These are phyloP conservation scores for Diplotaxis tenuifolia DNA, from an alignment of 345 rosid species.

Conservation along the genomic window DNA sequence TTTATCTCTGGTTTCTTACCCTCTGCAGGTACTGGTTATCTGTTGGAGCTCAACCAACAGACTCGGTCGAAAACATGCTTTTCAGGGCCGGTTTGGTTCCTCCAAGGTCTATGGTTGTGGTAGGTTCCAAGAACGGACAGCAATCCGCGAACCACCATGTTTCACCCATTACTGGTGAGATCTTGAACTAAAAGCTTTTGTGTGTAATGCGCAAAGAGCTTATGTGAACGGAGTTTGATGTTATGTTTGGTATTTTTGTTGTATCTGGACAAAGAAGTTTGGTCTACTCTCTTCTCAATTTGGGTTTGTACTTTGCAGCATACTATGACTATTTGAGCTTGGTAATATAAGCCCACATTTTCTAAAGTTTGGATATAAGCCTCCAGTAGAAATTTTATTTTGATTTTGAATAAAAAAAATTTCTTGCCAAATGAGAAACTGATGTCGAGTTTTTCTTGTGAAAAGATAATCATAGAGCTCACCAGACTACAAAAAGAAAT, in stretches of 20 bases:
- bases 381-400: neutral
- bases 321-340: neutral
- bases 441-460: neutral
- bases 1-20: neutral
- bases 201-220: neutral
- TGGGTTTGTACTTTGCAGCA: neutral
- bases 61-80: conserved; percentile 65
- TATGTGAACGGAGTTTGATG: neutral
- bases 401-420: neutral
- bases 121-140: conserved; percentile 67
- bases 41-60: conserved; percentile 94
- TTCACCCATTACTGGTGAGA: conserved; percentile 69
- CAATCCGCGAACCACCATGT: conserved; percentile 54
- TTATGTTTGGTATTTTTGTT: neutral
- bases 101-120: conserved; percentile 71
- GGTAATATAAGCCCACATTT: neutral
- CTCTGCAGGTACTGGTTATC: conserved; percentile 87
- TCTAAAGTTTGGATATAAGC: neutral
- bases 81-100: conserved; percentile 83
- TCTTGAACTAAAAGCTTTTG: conserved; percentile 39
- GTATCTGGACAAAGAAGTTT: neutral
- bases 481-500: too few relatives aligned
- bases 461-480: too few relatives aligned
- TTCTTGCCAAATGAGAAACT: neutral
- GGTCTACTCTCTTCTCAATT: neutral